phyloP scores from a whole-genome alignment of 345 rosid species.

The Boechera divaricarpa region DNA sequence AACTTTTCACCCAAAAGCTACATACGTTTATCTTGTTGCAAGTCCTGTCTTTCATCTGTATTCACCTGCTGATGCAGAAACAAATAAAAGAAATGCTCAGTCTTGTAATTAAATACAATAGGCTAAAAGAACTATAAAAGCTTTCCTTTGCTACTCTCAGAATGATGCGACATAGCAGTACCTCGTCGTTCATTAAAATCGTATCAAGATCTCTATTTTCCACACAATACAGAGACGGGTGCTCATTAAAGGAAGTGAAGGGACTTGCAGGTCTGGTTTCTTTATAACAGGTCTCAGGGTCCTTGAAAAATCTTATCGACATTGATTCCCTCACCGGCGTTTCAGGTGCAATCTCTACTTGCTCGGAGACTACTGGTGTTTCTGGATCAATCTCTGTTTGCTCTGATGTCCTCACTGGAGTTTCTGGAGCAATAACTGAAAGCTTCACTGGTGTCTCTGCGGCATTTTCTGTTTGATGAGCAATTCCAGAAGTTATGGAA shows the following conservation, averaged over 20 bases:
- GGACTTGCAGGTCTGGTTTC: slow-evolving; percentile 33
- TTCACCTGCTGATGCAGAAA: slow-evolving; percentile 36
- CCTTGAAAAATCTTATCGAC: slow-evolving; percentile 50
- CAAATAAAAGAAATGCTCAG: not conserved
- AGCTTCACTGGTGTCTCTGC: slow-evolving; percentile 34
- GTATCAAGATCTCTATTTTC: slow-evolving; percentile 50
- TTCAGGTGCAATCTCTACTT: slow-evolving; percentile 65
- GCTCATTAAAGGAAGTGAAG: slow-evolving; percentile 40
- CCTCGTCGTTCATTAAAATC: slow-evolving; percentile 55
- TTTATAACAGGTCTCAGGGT: slow-evolving; percentile 45
- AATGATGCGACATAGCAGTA: slow-evolving; percentile 32
- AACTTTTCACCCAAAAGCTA: not conserved
- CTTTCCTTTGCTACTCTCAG: not conserved
- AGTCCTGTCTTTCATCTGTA: slow-evolving; percentile 31
- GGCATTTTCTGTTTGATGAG: slow-evolving; percentile 34
- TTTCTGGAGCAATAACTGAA: slow-evolving; percentile 37
- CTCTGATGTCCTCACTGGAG: slow-evolving; percentile 32
- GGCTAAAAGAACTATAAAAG: not conserved
- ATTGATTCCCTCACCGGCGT: slow-evolving; percentile 59
- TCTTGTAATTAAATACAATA: not conserved
- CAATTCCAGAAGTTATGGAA: slow-evolving; percentile 2
- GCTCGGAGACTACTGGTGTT: slow-evolving; percentile 38
- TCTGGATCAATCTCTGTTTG: slow-evolving; percentile 40
- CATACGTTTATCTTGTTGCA: slow-evolving; percentile 39
- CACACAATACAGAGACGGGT: slow-evolving; percentile 25